Conservation (phyloP, 1,284 basidiomycete genomes). For the Malassezia dermatis region DNA sequence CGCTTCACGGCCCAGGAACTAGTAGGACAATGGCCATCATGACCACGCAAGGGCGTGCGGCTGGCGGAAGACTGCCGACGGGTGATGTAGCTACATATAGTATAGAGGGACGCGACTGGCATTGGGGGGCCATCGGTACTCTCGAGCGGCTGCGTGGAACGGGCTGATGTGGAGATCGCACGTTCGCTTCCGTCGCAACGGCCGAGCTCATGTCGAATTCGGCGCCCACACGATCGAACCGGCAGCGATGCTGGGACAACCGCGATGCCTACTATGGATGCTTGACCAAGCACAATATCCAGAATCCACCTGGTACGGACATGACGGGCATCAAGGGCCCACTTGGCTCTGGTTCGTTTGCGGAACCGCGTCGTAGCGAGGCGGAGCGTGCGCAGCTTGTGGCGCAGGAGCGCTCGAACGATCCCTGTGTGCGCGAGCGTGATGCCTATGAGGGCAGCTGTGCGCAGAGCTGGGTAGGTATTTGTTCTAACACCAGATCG, state of each 20-base stretch:
- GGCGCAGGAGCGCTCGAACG: constrained; percentile 23
- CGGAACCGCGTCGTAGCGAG: constrained; percentile 22
- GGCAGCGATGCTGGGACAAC: constrained; percentile 39
- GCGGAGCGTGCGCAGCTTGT: constrained; percentile 17
- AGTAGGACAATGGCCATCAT: no score
- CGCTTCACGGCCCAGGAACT: no score
- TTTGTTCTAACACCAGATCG: constrained; percentile 23
- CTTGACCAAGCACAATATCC: constrained; percentile 27
- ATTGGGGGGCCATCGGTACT: no score
- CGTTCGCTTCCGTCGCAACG: neutral
- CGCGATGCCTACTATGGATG: constrained; percentile 43
- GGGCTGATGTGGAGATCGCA: neutral
- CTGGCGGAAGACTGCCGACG: no score
- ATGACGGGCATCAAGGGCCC: constrained; percentile 37
- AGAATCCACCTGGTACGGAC: constrained; percentile 42
- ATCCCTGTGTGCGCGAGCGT: constrained; percentile 34
- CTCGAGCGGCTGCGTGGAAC: neutral
- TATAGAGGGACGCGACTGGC: no score
- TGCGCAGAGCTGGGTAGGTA: constrained; percentile 45
- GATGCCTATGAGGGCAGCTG: constrained; percentile 37
- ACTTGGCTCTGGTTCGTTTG: constrained; percentile 24
- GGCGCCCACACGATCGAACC: constrained; percentile 28
- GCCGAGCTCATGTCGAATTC: constrained; percentile 11
- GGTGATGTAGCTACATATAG: no score
- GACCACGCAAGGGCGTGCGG: no score